Conservation (phyloP, 371 early-diverging fungal species). For the Funneliformis caledonium region DNA sequence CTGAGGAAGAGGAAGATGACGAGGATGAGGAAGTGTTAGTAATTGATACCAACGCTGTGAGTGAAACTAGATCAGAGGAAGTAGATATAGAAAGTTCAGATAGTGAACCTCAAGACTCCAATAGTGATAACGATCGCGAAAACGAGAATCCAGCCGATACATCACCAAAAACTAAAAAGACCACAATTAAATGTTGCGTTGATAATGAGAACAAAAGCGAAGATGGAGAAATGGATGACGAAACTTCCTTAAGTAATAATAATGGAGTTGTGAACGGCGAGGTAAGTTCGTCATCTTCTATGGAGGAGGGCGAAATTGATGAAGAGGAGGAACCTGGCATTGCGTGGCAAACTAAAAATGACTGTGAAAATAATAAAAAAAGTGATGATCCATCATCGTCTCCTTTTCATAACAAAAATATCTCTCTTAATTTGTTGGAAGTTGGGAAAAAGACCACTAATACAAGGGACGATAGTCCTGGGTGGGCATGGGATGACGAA, state of each 20-base stretch:
- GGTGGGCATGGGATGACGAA: constrained; percentile 40
- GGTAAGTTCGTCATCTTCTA: constrained; percentile 11
- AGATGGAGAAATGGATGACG: background rate
- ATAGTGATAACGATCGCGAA: background rate
- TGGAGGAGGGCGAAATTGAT: constrained; percentile 27
- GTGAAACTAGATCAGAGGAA: background rate
- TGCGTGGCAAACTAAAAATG: background rate
- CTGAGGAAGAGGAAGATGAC: constrained; percentile 10
- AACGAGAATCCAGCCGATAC: background rate
- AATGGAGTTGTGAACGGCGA: background rate
- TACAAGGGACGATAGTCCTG: background rate
- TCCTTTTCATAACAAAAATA: constrained; percentile 12
- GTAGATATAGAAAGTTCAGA: background rate
- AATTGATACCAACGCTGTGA: background rate
- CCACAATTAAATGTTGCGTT: background rate
- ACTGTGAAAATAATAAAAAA: background rate
- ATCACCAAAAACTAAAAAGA: background rate
- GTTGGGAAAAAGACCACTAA: background rate
- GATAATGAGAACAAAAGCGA: background rate
- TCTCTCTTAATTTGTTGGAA: background rate
- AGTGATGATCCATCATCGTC: background rate
- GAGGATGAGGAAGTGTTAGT: background rate
- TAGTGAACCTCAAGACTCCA: background rate
- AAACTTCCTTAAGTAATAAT: background rate
- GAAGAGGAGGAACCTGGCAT: background rate